Evolutionary conservation across 2,329 filamentous ascomycete species (phyloP), one percentile per base, ranked within the genome.

Genomic region (Arthrobotrys sphaeroides): DNA sequence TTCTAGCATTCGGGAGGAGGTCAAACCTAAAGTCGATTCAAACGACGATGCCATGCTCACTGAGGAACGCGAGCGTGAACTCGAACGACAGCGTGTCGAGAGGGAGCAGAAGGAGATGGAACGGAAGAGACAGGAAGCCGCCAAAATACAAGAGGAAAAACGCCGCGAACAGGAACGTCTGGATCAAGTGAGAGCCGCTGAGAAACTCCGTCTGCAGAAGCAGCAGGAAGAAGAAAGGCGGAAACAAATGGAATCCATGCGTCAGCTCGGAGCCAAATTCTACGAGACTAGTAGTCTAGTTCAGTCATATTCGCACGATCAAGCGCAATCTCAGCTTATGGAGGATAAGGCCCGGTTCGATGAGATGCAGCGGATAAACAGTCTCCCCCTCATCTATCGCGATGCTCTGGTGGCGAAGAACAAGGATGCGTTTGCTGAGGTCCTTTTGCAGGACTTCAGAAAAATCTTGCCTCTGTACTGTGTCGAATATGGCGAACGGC

Each of bases 41-140:
- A 57, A 45, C 28, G 70, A 68, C 28, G 70, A 74, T 13, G 60
- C 53, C n/a, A 68, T 68, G 47, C 43, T 68, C 42, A 68, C 51
- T 18, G 75, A 75, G 28, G 68, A 69, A 42, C 70, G 61, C 20
- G 64, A 70, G 13, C 60, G 59, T 24, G 59, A 74, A 51, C 53
- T 72, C 4, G 60, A 66, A 38, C 60, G 73, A 45, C 61, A 77
- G 47, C 51, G 67, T 31, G 16, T 70, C 9, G 59, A 73, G 45
- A 49, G 28, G 16, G 72, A 78, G 33, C 43, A 61, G 20, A 57
- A 73, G 51, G 70, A 75, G 66, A 5, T 59, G 33, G 77, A 78
- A 45, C 57, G 61, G 4, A 73, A 73, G 43, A 64, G 51, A 10
- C 59, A 66, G 26, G 70, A 67, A 49, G 55, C 64, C 40, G 55